Conservation (phyloP, 2,329 filamentous ascomycete genomes). For the Pseudocercospora crystallina region DNA sequence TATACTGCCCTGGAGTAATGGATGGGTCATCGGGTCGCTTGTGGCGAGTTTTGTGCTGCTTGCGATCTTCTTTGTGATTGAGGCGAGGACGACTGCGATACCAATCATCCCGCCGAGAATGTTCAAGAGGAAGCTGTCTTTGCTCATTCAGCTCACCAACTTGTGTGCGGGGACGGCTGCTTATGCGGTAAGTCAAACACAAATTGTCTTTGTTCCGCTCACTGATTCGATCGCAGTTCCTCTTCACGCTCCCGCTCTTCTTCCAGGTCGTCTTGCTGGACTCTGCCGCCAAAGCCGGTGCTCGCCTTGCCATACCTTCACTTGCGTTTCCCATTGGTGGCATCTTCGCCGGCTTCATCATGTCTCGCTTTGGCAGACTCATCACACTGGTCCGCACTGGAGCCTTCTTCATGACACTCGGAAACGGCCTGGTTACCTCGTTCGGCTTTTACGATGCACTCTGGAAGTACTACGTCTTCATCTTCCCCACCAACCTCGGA, state of each 20-base stretch:
- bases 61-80: conserved; percentile 40
- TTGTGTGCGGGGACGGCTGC: conserved; percentile 61
- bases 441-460: conserved; percentile 43
- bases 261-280: conserved; percentile 70
- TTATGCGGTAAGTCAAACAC: conserved; percentile 51
- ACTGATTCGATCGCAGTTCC: conserved; percentile 31
- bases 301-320: conserved; percentile 46
- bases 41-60: conserved; percentile 40
- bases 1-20: conserved; percentile 45
- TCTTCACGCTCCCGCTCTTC: conserved; percentile 50
- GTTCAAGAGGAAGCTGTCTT: conserved; percentile 55
- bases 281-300: conserved; percentile 46
- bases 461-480: conserved; percentile 49
- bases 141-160: conserved; percentile 59
- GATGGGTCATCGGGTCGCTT: conserved; percentile 43
- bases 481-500: conserved; percentile 48
- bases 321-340: conserved; percentile 48
- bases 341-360: conserved; percentile 46
- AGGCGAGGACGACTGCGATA: conserved; percentile 43
- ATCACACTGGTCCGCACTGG: conserved; percentile 43
- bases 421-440: conserved; percentile 43
- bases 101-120: conserved; percentile 51
- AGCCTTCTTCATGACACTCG: conserved; percentile 45
- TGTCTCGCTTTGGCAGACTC: conserved; percentile 49
- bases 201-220: conserved; percentile 31